Evolutionary conservation across 2,329 filamentous ascomycete species (phyloP).

Genomic region (Fusarium sacchari): DNA sequence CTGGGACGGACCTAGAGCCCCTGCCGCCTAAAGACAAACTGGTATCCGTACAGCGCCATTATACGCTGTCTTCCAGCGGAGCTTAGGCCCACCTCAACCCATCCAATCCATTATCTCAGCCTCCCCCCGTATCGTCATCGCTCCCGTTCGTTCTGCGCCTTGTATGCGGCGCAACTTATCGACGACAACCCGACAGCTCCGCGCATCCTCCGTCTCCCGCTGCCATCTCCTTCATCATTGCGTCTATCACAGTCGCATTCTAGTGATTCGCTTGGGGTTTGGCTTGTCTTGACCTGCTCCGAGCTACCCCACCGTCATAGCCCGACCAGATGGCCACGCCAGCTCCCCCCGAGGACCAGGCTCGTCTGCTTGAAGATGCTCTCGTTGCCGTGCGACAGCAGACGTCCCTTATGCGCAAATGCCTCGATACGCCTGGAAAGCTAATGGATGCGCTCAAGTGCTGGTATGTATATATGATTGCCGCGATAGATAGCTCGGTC

Average conservation of each 20-base stretch:
- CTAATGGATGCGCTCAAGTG: slow-evolving; percentile 99
- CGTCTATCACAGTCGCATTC: slow-evolving; percentile 32
- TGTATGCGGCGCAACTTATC: slow-evolving; percentile 41
- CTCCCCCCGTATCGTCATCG: slow-evolving; percentile 47
- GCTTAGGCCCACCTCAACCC: slow-evolving; percentile 37
- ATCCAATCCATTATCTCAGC: slow-evolving; percentile 46
- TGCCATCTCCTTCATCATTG: slow-evolving; percentile 30
- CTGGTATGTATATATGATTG: slow-evolving; percentile 74
- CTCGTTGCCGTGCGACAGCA: slow-evolving; percentile 96
- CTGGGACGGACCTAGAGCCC: slow-evolving; percentile 19
- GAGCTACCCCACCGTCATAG: slow-evolving; percentile 49
- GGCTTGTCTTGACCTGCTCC: slow-evolving; percentile 32
- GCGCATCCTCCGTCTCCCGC: slow-evolving; percentile 19
- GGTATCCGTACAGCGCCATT: slow-evolving; percentile 40
- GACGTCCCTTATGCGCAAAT: slow-evolving; percentile 96
- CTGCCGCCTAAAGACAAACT: slow-evolving; percentile 34
- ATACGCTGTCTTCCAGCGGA: slow-evolving; percentile 30
- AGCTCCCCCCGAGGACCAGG: slow-evolving; percentile 80
- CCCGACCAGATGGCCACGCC: slow-evolving; percentile 59
- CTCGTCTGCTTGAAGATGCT: slow-evolving; percentile 96
- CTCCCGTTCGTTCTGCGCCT: slow-evolving; percentile 37
- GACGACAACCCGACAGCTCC: slow-evolving; percentile 35
- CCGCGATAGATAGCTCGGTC: not conserved
- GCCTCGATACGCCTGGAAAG: slow-evolving; percentile 95
- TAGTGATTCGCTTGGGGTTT: slow-evolving; percentile 42